A percentile compares a stretch with the other conserved stretches of the same genome.
Conservation (phyloP, 78 protist genomes). For the Dictyostelium capitatum region DNA sequence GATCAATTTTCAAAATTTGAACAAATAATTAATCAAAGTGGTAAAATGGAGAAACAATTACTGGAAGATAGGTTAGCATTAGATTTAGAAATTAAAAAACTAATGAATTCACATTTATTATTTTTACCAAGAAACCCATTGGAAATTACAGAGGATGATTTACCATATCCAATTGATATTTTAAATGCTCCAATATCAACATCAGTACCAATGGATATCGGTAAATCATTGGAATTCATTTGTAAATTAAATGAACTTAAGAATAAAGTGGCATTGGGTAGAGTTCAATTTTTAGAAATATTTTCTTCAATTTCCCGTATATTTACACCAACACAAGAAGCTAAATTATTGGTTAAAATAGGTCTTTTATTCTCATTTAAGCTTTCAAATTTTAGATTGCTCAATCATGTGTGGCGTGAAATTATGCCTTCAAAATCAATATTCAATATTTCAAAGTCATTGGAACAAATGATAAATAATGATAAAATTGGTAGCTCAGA, state of each 20-base stretch:
- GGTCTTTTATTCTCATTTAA: too few relatives aligned
- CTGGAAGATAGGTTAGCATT: not conserved
- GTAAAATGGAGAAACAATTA: not conserved
- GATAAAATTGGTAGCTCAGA: too few relatives aligned
- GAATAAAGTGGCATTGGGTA: not conserved
- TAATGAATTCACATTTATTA: not conserved
- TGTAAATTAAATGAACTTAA: not conserved
- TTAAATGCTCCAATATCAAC: not conserved
- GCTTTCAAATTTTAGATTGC: too few relatives aligned
- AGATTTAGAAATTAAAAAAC: not conserved
- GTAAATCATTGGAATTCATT: not conserved
- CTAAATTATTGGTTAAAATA: too few relatives aligned
- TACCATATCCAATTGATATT: not conserved
- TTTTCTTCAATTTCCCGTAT: not conserved
- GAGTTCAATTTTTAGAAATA: not conserved
- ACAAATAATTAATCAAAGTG: not conserved
- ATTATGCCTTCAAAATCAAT: too few relatives aligned
- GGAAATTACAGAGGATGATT: not conserved
- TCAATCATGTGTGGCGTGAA: too few relatives aligned
- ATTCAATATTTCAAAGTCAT: too few relatives aligned
- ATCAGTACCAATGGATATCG: not conserved
- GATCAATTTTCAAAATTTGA: not conserved
- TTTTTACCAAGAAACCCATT: not conserved
- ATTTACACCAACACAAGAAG: conserved; percentile 3
- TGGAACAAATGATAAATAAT: too few relatives aligned